These are phyloP conservation scores for Tripterygium wilfordii DNA, from an alignment of 177 flowering plant species.

Conservation along the genomic window DNA sequence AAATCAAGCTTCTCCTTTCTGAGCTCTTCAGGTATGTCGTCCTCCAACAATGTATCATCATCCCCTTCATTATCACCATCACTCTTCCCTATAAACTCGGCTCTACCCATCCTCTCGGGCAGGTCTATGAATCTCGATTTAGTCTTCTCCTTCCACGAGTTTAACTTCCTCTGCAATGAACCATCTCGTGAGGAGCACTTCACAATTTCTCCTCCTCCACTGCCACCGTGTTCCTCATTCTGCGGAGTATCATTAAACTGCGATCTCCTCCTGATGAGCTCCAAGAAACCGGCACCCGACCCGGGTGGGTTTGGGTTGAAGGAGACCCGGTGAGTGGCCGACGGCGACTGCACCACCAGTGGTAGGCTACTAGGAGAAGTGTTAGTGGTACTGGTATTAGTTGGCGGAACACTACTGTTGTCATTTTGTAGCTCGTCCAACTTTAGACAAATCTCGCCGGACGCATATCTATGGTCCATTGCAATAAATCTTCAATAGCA, in stretches of 20 bases:
- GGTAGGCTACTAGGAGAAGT: not conserved
- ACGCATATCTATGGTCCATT: no score
- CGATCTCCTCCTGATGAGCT: constrained; percentile 5
- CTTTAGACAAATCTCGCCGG: constrained; percentile 7
- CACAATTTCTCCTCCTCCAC: constrained; percentile 13
- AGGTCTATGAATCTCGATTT: constrained; percentile 42
- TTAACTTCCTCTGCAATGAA: constrained; percentile 19
- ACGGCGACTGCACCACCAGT: not conserved
- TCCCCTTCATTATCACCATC: constrained; percentile 33
- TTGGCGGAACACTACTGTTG: no score
- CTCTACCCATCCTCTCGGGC: constrained; percentile 9
- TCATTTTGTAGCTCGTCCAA: constrained; percentile 30
- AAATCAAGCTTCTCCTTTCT: constrained; percentile 23
- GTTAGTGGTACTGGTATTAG: no score
- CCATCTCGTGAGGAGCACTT: not conserved
- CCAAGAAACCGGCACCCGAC: no score
- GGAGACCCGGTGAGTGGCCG: not conserved
- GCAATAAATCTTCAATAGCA: no score
- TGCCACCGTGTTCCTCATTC: not conserved
- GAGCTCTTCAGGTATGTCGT: constrained; percentile 40
- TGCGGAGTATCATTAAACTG: not conserved
- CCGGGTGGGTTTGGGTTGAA: not conserved
- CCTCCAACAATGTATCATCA: constrained; percentile 47
- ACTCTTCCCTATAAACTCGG: constrained; percentile 21
- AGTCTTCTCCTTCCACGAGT: constrained; percentile 24